Evolutionary conservation across 2,329 filamentous ascomycete genomes (phyloP), one percentile per base, ranked within the genome.

Genomic region (Calonectria pseudoturangicola): DNA sequence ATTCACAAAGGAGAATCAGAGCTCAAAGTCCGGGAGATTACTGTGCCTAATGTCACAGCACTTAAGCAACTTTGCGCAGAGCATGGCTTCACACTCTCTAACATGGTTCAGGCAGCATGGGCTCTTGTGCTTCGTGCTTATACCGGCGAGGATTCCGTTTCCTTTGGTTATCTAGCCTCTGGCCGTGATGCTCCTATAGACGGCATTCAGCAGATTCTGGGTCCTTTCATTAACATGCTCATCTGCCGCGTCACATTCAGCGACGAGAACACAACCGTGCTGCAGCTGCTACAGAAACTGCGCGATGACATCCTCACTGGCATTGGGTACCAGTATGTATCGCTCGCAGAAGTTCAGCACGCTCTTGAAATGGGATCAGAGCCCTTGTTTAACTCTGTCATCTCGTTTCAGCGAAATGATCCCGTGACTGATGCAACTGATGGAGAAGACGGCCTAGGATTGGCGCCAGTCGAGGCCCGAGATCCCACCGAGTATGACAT

Each of bases 221-320:
- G 54, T 10, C 54, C 54, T 18, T 60, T 60, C 36, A 60, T 60
- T 21, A 60, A 60, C 33, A 60, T 60, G 54, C 54, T 60, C 33
- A 60, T 60, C 39, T 60, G 54, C 15, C 54, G n/a, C 27, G 54
- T 60, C n/a, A 36, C 12, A 4, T 60, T 60, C 16, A 33, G 16
- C 13, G n/a, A 60, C 15, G 33, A 60, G 21, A 60, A 60, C 21
- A 60, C 54, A 25, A 58, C 33, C 28, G 36, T 60, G 18, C 15
- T 60, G 9, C 54, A 60, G 21, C 36, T 60, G 1, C 54, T 60
- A 4, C 54, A 60, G 21, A 60, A 43, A 10, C 33, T 60, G 7
- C 54, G 54, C 6, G 54, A 60, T 41, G 54, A 60, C 21, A 60
- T 60, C 12, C 54, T 60, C 21, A 60, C 33, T 15, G 54, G 54